Percentiles rank a stretch among this genome's conserved stretches.
These are phyloP conservation scores for Penicillium silybi DNA, from an alignment of 495 filamentous ascomycete genomes.

Conservation along the genomic window DNA sequence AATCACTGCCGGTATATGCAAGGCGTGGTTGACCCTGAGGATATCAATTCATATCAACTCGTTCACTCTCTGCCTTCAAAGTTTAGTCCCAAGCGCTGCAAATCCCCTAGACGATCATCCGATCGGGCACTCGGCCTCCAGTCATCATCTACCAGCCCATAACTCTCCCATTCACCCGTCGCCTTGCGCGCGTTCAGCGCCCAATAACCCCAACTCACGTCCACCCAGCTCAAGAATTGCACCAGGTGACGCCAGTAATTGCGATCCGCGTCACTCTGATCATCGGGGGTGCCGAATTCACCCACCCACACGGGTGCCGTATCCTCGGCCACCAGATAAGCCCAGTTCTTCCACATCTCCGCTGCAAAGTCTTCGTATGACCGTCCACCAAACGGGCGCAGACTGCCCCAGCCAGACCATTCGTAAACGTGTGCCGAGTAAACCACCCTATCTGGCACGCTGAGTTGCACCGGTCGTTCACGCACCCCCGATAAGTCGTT, in stretches of 20 bases:
- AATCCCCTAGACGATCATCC: constrained; percentile 55
- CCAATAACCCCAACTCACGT: constrained; percentile 63
- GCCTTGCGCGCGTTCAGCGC: constrained; percentile 58
- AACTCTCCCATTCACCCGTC: constrained; percentile 48
- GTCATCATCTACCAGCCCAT: constrained; percentile 53
- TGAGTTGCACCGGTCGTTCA: constrained; percentile 48
- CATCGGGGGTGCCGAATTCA: constrained; percentile 50
- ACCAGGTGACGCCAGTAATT: constrained; percentile 60
- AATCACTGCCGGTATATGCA: not conserved
- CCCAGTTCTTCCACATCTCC: constrained; percentile 59
- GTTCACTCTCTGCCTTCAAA: not conserved
- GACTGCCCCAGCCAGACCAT: constrained; percentile 59
- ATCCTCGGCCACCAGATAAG: constrained; percentile 52
- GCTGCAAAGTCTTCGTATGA: constrained; percentile 53
- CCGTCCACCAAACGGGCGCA: constrained; percentile 49
- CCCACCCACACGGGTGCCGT: constrained; percentile 59
- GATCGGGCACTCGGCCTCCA: constrained; percentile 47
- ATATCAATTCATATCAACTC: not conserved
- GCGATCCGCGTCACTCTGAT: constrained; percentile 44
- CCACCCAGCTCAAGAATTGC: constrained; percentile 46
- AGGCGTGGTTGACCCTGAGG: constrained; percentile 7
- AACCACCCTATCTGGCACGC: constrained; percentile 49
- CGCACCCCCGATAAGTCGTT: constrained; percentile 52
- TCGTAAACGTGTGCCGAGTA: constrained; percentile 59
- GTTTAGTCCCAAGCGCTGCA: constrained; percentile 38